phyloP scores from a whole-genome alignment of 176 grass and related monocot species.

The Paspalum notatum region DNA sequence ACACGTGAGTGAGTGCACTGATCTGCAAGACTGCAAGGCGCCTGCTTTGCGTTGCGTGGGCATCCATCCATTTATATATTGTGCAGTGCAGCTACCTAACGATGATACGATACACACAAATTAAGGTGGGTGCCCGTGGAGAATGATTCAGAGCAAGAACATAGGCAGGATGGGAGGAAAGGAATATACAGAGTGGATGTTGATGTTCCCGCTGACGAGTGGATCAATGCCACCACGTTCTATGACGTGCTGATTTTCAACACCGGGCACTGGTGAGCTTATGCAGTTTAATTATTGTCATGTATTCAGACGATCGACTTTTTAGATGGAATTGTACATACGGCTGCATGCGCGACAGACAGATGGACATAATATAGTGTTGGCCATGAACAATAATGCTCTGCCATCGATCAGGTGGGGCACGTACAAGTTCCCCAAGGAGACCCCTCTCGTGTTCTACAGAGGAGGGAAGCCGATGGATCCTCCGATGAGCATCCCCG shows the following conservation, averaged over 20 bases:
- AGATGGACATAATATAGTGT: too few species aligned
- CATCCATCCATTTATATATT: too few species aligned
- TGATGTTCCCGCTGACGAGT: slow-evolving; percentile 74
- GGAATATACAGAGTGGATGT: slow-evolving; percentile 77
- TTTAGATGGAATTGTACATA: too few species aligned
- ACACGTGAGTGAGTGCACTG: slow-evolving; percentile 53
- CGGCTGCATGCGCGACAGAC: too few species aligned
- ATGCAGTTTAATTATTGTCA: too few species aligned
- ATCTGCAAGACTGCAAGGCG: neutral
- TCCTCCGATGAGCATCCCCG: slow-evolving; percentile 58
- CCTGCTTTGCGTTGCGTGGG: too few species aligned
- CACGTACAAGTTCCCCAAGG: slow-evolving; percentile 79
- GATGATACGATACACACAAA: too few species aligned
- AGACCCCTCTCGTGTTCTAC: slow-evolving; percentile 85
- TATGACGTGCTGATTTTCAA: slow-evolving; percentile 91
- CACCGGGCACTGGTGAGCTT: slow-evolving; percentile 89
- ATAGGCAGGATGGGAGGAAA: slow-evolving; percentile 55
- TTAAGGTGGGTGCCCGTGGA: slow-evolving; percentile 90
- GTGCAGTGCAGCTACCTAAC: too few species aligned
- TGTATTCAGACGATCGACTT: too few species aligned
- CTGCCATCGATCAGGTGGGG: slow-evolving; percentile 74
- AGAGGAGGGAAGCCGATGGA: slow-evolving; percentile 65
- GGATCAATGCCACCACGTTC: slow-evolving; percentile 74
- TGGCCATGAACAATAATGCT: too few species aligned
- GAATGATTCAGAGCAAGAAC: slow-evolving; percentile 15